phyloP scores from a whole-genome alignment of 1,284 basidiomycete genomes.

The Pseudozyma thailandica region DNA sequence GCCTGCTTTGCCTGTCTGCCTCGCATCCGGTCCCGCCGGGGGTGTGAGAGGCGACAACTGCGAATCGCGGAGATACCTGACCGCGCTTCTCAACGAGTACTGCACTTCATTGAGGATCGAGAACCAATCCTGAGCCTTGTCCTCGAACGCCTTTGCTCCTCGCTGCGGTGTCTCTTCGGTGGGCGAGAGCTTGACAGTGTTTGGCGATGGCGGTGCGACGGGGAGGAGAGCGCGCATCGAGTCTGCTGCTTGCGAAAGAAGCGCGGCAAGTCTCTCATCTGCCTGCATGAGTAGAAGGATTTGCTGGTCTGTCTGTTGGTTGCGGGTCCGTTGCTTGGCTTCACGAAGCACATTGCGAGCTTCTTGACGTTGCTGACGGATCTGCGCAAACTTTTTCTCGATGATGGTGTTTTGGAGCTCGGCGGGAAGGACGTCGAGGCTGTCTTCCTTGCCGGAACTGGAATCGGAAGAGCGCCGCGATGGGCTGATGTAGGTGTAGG shows the following conservation, averaged over 20 bases:
- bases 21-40: slow-evolving; percentile 26
- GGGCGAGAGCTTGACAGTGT: slow-evolving; percentile 4
- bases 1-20: slow-evolving; percentile 35
- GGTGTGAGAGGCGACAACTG: slow-evolving; percentile 40
- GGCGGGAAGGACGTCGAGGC: slow-evolving; percentile 21
- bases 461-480: background rate
- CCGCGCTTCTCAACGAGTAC: slow-evolving; percentile 36
- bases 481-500: background rate
- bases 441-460: background rate
- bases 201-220: slow-evolving; percentile 1
- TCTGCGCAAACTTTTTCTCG: slow-evolving; percentile 36
- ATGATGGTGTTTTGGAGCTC: slow-evolving; percentile 34
- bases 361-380: slow-evolving; percentile 35
- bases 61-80: slow-evolving; percentile 33
- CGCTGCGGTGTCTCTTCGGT: background rate
- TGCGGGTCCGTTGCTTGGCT: slow-evolving; percentile 34
- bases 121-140: slow-evolving; percentile 48
- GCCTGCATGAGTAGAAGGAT: slow-evolving; percentile 51
- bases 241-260: slow-evolving; percentile 47
- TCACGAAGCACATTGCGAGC: slow-evolving; percentile 37
- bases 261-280: slow-evolving; percentile 38
- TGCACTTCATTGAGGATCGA: slow-evolving; percentile 53
- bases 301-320: slow-evolving; percentile 48
- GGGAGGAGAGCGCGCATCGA: slow-evolving; percentile 44
- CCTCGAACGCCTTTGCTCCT: slow-evolving; percentile 47